phyloP scores from a whole-genome alignment of 257 asterid genomes.

The Solanum bukasovii region DNA sequence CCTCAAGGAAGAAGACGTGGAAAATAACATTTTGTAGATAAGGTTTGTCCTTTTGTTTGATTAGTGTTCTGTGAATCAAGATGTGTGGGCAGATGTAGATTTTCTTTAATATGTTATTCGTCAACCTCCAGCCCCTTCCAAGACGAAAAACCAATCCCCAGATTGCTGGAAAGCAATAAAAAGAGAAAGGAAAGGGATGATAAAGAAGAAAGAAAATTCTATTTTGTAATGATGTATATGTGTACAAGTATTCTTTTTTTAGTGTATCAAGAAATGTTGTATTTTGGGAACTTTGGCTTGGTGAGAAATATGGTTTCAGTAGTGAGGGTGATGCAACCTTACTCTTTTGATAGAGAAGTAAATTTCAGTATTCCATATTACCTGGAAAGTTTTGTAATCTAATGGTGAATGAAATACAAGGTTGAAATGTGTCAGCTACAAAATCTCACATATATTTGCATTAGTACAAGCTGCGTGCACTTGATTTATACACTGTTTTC shows the following conservation, averaged over 20 bases:
- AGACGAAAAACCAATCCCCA: not conserved
- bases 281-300: not conserved
- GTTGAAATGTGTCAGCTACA: not conserved
- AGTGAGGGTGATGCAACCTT: not conserved
- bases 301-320: not conserved
- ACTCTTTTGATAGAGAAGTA: not conserved
- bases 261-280: not conserved
- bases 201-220: not conserved
- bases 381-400: not conserved
- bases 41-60: not conserved
- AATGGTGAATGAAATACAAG: not conserved
- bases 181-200: not conserved
- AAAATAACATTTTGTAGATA: slow-evolving; percentile 37
- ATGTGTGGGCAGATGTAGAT: not conserved
- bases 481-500: not conserved
- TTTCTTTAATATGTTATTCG: not conserved
- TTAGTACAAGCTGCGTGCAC: not conserved
- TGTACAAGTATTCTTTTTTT: not conserved
- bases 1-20: slow-evolving; percentile 4
- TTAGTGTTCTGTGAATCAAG: not conserved
- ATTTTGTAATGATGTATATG: not conserved
- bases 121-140: not conserved
- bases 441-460: not conserved
- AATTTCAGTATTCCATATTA: not conserved
- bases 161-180: not conserved